These are phyloP conservation scores for Mycena leptocephala DNA, from an alignment of 768 basidiomycete species.

Conservation along the genomic window DNA sequence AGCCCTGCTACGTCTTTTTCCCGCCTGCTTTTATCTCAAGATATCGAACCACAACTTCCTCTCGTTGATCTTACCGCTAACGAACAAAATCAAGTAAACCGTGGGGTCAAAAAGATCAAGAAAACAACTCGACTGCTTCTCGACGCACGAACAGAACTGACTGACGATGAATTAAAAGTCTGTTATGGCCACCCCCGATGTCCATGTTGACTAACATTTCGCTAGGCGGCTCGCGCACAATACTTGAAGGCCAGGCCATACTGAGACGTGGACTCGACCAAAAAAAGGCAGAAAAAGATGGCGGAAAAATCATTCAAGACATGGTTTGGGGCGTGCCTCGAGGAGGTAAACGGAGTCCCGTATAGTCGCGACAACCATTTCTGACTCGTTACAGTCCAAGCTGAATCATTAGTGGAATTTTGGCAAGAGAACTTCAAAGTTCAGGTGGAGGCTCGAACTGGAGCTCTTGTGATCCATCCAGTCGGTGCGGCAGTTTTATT, in stretches of 20 bases:
- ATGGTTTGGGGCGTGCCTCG: constrained; percentile 79
- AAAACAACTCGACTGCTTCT: constrained; percentile 74
- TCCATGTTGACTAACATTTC: neutral
- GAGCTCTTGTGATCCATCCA: constrained; percentile 57
- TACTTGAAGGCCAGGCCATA: constrained; percentile 74
- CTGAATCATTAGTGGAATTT: constrained; percentile 77
- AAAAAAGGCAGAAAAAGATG: constrained; percentile 73
- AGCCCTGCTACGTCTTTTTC: constrained; percentile 59
- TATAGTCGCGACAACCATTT: neutral
- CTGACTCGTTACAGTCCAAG: constrained; percentile 67
- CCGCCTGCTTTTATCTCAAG: constrained; percentile 59
- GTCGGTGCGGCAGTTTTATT: constrained; percentile 44
- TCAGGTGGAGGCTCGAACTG: constrained; percentile 76
- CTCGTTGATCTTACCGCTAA: constrained; percentile 48
- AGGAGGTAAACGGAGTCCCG: constrained; percentile 64
- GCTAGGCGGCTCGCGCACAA: constrained; percentile 73
- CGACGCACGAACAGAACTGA: constrained; percentile 85
- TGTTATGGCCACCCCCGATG: constrained; percentile 39
- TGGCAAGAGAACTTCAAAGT: constrained; percentile 83
- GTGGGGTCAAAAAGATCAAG: constrained; percentile 54
- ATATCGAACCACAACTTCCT: constrained; percentile 45
- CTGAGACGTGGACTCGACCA: constrained; percentile 66
- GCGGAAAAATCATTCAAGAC: constrained; percentile 68
- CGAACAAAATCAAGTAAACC: constrained; percentile 39
- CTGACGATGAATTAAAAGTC: constrained; percentile 86